phyloP scores from a whole-genome alignment of 2,329 filamentous ascomycete species.

The Apiospora saccharicola region DNA sequence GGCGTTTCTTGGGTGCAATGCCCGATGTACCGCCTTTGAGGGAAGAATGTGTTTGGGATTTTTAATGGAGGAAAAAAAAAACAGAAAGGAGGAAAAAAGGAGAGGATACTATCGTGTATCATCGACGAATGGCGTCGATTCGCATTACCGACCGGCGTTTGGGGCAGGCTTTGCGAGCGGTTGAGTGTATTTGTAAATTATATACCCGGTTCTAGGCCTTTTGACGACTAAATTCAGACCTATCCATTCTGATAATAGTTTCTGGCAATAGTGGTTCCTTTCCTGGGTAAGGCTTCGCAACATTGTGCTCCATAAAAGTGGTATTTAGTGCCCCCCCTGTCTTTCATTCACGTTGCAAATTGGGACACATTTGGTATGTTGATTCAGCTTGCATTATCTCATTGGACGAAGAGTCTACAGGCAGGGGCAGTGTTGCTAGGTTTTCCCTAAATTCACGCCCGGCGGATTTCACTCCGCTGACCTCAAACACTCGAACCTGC shows the following conservation, averaged over 20 bases:
- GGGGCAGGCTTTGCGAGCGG: background rate
- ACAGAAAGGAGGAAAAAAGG: background rate
- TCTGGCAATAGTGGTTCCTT: background rate
- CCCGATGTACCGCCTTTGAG: conserved; percentile 79
- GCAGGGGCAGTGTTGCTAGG: background rate
- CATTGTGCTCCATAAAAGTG: background rate
- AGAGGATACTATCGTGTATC: background rate
- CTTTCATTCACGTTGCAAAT: background rate
- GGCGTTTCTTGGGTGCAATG: conserved; percentile 76
- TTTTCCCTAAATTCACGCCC: background rate
- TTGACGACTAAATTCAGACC: background rate
- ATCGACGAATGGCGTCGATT: conserved; percentile 2
- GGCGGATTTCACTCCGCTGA: background rate
- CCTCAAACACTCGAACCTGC: background rate
- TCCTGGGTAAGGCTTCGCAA: background rate
- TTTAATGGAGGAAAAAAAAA: conserved; percentile 53
- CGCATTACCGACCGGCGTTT: conserved; percentile 14
- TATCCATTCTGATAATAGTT: background rate
- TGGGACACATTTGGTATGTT: background rate
- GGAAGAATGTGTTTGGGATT: conserved; percentile 78
- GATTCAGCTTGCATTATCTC: conserved; percentile 19
- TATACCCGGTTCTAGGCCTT: conserved; percentile 1
- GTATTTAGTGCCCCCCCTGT: background rate
- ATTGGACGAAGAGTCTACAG: conserved; percentile 3
- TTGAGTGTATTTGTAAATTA: background rate